phyloP scores from a whole-genome alignment of 2,329 filamentous ascomycete species.

The Cladosporium sp. region DNA sequence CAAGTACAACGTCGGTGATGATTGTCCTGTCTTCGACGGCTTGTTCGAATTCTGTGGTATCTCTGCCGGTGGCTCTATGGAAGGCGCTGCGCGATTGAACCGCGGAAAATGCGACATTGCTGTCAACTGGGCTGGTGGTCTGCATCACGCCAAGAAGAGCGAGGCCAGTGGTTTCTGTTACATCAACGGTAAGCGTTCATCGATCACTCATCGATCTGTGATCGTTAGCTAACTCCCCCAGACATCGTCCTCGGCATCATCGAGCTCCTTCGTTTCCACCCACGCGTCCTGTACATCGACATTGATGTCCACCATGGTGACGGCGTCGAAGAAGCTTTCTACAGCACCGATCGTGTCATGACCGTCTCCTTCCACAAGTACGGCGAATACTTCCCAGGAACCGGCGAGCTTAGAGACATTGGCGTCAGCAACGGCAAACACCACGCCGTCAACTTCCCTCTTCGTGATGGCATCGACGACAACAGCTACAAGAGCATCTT shows the following conservation, averaged over 20 bases:
- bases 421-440: slow-evolving; percentile 64
- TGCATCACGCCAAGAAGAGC: slow-evolving; percentile 48
- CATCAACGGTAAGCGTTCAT: slow-evolving; percentile 37
- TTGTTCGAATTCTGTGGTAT: slow-evolving; percentile 69
- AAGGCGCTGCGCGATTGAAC: slow-evolving; percentile 64
- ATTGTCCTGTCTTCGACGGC: slow-evolving; percentile 64
- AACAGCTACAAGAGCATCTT: slow-evolving; percentile 65
- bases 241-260: slow-evolving; percentile 65
- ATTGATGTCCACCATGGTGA: slow-evolving; percentile 66
- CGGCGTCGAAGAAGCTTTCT: slow-evolving; percentile 68
- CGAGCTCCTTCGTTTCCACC: slow-evolving; percentile 60
- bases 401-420: slow-evolving; percentile 64
- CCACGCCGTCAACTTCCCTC: slow-evolving; percentile 66
- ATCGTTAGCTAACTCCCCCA: slow-evolving; percentile 26
- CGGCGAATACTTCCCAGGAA: slow-evolving; percentile 68
- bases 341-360: slow-evolving; percentile 68
- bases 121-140: slow-evolving; percentile 48
- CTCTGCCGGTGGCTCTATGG: slow-evolving; percentile 66
- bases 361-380: slow-evolving; percentile 70
- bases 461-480: slow-evolving; percentile 66
- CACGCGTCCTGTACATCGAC: slow-evolving; percentile 62
- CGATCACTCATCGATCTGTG: not conserved
- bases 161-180: slow-evolving; percentile 47
- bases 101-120: slow-evolving; percentile 65
- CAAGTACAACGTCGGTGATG: slow-evolving; percentile 64